Evolutionary conservation across 2,329 filamentous ascomycete genomes (phyloP).

Genomic region (Colletotrichum aenigma): DNA sequence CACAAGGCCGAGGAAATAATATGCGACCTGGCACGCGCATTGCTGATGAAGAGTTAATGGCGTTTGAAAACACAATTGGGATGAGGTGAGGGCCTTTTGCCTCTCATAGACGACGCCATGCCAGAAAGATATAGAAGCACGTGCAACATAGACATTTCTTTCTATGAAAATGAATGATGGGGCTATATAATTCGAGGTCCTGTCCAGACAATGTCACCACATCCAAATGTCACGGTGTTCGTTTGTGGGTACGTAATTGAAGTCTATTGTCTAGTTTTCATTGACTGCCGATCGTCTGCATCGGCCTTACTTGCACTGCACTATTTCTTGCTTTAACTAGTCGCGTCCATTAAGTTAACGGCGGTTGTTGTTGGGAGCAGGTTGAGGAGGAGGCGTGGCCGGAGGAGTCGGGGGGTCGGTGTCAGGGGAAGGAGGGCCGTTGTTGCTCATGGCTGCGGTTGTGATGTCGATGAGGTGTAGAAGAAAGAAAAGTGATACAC

Average conservation of each 20-base stretch:
- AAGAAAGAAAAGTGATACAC: background rate
- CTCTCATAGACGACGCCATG: background rate
- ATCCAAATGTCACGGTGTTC: background rate
- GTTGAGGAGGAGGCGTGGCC: background rate
- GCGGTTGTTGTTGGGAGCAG: background rate
- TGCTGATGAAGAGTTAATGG: background rate
- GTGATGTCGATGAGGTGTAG: background rate
- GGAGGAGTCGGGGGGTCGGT: background rate
- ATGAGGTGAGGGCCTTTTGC: background rate
- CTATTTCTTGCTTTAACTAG: background rate
- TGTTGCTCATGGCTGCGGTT: background rate
- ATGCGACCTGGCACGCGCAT: background rate
- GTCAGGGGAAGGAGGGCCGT: background rate
- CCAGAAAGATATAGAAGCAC: background rate
- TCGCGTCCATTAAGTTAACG: background rate
- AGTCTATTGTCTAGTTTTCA: background rate
- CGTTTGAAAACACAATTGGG: background rate
- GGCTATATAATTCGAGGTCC: background rate
- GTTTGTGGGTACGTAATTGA: background rate
- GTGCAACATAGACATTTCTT: background rate
- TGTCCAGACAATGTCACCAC: background rate
- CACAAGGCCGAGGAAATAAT: background rate
- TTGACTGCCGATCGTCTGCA: background rate
- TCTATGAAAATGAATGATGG: background rate
- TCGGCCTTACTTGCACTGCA: background rate